Base-by-base conservation (phyloP, 257 asterid genomes). In the Nicotiana obtusifolia region DNA sequence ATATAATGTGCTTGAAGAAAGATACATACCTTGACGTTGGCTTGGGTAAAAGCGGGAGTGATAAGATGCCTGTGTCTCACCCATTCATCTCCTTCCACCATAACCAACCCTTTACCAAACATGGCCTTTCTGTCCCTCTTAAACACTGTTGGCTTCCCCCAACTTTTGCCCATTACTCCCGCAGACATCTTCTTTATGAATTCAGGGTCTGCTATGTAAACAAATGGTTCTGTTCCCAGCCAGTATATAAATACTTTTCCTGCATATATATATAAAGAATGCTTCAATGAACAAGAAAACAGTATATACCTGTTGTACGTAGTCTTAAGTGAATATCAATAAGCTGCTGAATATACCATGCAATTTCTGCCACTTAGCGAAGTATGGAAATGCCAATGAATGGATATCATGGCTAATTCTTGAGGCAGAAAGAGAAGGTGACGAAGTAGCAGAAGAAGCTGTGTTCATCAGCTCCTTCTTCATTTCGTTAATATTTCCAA, bases 11-110 rank as follows among this genome's bases (percentile, higher is more conserved):
- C 20, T 20, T 14, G n/a, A 44, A 44, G 14, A 71, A 6, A 71
- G 22, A 30, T 30, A 54, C 16, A 30, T 81, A 92, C 99, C 97
- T 91, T 95, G 83, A 95, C 86, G 91, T 91, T 93, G 80, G 92
- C 33, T 0, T 92, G 93, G 68, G 93, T 79, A 83, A 95, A 95
- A 16, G 99, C 99, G 0, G 99, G 99, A 37, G 97, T 94, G 37
- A 91, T 89, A 68, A 85, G 73, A 84, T 91, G 96, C 33, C 99
- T 79, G 66, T 94, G 99, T 3, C 91, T 94, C 69, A 95, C 97
- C 99, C 99, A 95, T 30, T 93, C 97, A 33, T 95, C 95, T 8
- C 97, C 97, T 89, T 95, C 99, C 7, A 89, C 93, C 98, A 93
- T 95, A 31, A 92, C 24, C 4, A 94, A 89, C 15, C 97, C 99